phyloP scores from a whole-genome alignment of 2,329 filamentous ascomycete species.

The Monilinia laxa region DNA sequence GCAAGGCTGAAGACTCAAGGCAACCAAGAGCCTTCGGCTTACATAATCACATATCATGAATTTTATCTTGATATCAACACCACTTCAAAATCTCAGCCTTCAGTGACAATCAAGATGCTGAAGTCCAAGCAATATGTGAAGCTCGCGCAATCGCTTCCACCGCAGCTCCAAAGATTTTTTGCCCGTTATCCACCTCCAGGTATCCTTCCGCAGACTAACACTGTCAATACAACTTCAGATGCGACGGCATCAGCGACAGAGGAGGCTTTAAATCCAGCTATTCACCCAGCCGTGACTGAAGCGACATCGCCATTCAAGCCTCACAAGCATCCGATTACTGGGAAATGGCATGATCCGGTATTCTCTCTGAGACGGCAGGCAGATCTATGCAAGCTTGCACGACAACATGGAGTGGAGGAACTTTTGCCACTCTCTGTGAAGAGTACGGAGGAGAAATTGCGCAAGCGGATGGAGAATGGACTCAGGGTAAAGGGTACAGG shows the following conservation, averaged over 20 bases:
- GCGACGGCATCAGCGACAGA: conserved; percentile 42
- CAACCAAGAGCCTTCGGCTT: conserved; percentile 14
- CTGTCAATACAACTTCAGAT: conserved; percentile 42
- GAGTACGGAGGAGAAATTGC: conserved; percentile 68
- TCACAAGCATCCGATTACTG: conserved; percentile 74
- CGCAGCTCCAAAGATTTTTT: conserved; percentile 81
- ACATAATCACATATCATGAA: conserved; percentile 21
- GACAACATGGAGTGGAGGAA: conserved; percentile 74
- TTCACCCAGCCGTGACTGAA: conserved; percentile 50
- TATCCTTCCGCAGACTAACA: conserved; percentile 48
- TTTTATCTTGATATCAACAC: conserved; percentile 21
- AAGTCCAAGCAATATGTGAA: conserved; percentile 41
- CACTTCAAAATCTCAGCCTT: conserved; percentile 20
- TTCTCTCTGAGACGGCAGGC: conserved; percentile 86
- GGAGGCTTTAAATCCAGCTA: conserved; percentile 37
- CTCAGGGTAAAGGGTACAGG: conserved; percentile 89
- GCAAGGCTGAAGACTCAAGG: conserved; percentile 23
- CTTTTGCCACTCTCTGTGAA: conserved; percentile 76
- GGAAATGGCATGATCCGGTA: conserved; percentile 78
- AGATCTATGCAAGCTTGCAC: conserved; percentile 83
- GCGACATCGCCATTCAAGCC: conserved; percentile 66
- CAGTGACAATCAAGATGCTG: conserved; percentile 28
- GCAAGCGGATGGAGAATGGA: conserved; percentile 73
- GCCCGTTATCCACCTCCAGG: conserved; percentile 78
- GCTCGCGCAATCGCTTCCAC: conserved; percentile 71